phyloP scores from a whole-genome alignment of 2,329 filamentous ascomycete species.

The Aspergillus jensenii region DNA sequence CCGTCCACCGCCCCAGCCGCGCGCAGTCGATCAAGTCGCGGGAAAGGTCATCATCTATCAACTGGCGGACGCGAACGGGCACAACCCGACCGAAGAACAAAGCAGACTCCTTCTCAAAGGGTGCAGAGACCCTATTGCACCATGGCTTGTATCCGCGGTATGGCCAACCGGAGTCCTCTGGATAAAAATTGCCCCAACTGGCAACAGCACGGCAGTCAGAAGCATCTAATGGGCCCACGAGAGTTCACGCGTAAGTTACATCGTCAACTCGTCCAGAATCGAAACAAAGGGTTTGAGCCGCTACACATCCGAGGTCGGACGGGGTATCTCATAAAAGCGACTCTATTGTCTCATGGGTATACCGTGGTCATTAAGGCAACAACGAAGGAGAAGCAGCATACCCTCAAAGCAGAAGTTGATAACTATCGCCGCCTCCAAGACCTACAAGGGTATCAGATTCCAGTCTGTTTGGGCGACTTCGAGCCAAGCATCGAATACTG shows the following conservation, averaged over 20 bases:
- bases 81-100: constrained; percentile 11
- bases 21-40: constrained; percentile 19
- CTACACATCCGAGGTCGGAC: constrained; percentile 26
- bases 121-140: no score
- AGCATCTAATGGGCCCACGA: constrained; percentile 28
- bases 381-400: constrained; percentile 15
- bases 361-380: constrained; percentile 31
- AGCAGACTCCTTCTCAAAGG: no score
- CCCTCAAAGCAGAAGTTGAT: constrained; percentile 21
- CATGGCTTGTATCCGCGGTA: constrained; percentile 23
- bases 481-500: constrained; percentile 21
- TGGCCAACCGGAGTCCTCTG: constrained; percentile 19
- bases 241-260: constrained; percentile 21
- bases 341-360: constrained; percentile 26
- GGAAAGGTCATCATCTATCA: constrained; percentile 24
- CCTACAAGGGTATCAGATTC: constrained; percentile 26
- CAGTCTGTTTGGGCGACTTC: constrained; percentile 27
- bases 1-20: constrained; percentile 16
- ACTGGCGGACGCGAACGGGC: constrained; percentile 18
- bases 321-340: constrained; percentile 29
- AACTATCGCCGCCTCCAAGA: constrained; percentile 24
- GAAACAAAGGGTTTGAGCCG: constrained; percentile 22
- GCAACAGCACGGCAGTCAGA: constrained; percentile 18
- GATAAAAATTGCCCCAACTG: constrained; percentile 36
- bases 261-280: constrained; percentile 19